Evolutionary conservation across 2,329 filamentous ascomycete species (phyloP), one percentile per base, ranked within the genome.

Genomic region (Curvularia sp.): DNA sequence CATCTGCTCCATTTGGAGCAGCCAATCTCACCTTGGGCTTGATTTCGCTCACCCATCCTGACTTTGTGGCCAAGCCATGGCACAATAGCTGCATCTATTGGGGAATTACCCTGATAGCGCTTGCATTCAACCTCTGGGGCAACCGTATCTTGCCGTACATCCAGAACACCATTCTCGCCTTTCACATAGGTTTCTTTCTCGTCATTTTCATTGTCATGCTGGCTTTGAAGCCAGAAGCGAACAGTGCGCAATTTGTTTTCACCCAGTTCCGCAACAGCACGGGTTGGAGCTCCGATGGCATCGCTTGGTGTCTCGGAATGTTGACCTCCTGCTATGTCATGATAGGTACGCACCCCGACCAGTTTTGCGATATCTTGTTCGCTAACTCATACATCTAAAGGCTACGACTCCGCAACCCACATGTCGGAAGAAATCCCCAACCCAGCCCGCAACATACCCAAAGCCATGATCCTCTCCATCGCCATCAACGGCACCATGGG

Each of bases 151-250:
- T 84, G 1, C 81, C 81, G 0, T 38, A 39, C 8, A 43, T 55
- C 20, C 9, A 44, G 12, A 48, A 51, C 31, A 38, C 53, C 65
- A 75, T 12, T 18, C 69, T 83, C 5, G 68, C 80, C 10, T 58
- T 84, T 1, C 82, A 84, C 55, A 68, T 83, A 18, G 59, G 77
- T 8, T 80, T 81, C 3, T 80, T 84, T 61, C 77, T 83, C 48
- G 79, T 77, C 1, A 78, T 83, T 50, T 64, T 84, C 10, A 77
- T 83, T 10, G 72, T 79, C 3, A 66, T 84, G 2, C 76, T 77
- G 57, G 74, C 77, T 4, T 70, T 80, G 63, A 76, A 79, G 1
- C 77, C 79, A 1, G 73, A 72, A 15, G 73, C 73, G 8, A 67
- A 68, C 4, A 66, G 77, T 0, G 72, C 76, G 0, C 56, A 71